Base-by-base conservation (phyloP, 768 basidiomycete genomes). In the Trametes elegans region DNA sequence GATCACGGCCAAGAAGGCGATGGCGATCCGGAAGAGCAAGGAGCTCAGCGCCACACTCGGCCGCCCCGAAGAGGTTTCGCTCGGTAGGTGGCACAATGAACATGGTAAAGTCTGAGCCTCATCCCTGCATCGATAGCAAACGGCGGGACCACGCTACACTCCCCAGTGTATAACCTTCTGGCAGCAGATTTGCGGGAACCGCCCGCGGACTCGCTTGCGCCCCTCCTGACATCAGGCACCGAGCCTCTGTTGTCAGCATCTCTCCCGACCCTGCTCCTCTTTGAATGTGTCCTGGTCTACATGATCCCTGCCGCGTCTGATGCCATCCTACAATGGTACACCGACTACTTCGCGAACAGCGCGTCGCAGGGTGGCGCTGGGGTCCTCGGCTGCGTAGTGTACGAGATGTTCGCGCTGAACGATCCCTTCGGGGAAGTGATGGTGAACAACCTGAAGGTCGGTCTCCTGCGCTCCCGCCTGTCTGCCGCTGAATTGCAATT, bases 341-440 rank as follows among this genome's bases (percentile, higher is more conserved):
- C 79, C 2, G 73, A 80, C 51, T 77, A 76, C 53, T 84, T 82
- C 64, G 66, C 73, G 1, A 7, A 36, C 13, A 4, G n/a, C 14
- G 41, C 41, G 1, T 10, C 53, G 31, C 57, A 63, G 40, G 61
- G 46, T 49, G 55, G 64, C 31, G 11, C 34, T 1, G 64, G 55
- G 29, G 64, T 74, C 1, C 73, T 83, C 1, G 85, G 83, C 24
- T 80, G 78, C 3, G 70, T 93, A 8, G 78, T 93, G 16, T 98
- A 98, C 65, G 96, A 98, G 68, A 98, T 98, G 90, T 95, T 92
- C 66, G 88, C 86, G 2, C 74, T 98, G 4, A 77, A 83, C 18
- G 96, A 98, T 66, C 64, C 83, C 0, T 98, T 98, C 71, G 97
- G 96, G n/a, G 78, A 79, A 27, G 90, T 98, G 19, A 98, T 99